Conservation (phyloP, 176 grass and related monocot genomes). For the Bromus sterilis region DNA sequence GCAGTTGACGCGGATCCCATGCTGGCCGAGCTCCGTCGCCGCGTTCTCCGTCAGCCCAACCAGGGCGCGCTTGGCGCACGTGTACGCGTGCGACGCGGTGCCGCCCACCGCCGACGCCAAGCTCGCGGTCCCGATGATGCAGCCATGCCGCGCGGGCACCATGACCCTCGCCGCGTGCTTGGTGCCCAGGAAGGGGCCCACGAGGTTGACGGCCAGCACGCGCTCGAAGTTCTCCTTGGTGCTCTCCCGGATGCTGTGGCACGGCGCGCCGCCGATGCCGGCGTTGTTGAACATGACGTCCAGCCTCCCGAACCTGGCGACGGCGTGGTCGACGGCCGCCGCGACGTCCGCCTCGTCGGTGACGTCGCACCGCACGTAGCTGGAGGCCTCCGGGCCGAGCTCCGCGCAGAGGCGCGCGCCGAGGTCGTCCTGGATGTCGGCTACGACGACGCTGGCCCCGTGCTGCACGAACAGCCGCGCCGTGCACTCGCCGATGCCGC, state of each 20-base stretch:
- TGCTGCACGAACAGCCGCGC: constrained; percentile 39
- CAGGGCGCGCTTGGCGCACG: constrained; percentile 37
- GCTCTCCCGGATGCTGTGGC: constrained; percentile 36
- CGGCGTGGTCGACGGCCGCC: constrained; percentile 35
- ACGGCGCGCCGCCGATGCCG: constrained; percentile 34
- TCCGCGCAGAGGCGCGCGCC: constrained; percentile 16
- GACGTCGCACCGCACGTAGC: constrained; percentile 41
- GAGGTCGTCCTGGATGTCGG: constrained; percentile 37
- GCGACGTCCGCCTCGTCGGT: constrained; percentile 31
- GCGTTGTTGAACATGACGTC: too few relatives aligned
- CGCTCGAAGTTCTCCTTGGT: constrained; percentile 38
- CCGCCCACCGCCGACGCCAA: constrained; percentile 9
- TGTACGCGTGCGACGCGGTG: constrained; percentile 23
- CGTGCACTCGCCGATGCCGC: constrained; percentile 42
- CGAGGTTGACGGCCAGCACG: constrained; percentile 30
- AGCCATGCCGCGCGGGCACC: constrained; percentile 16
- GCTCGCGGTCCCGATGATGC: constrained; percentile 45
- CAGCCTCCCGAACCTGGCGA: constrained; percentile 26
- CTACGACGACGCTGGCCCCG: constrained; percentile 37
- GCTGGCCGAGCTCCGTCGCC: constrained; percentile 32
- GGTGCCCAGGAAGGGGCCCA: constrained; percentile 41
- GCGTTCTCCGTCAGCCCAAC: constrained; percentile 37
- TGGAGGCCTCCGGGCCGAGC: not conserved
- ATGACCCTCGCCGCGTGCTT: constrained; percentile 52
- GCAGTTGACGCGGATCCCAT: constrained; percentile 51